Base-by-base conservation (phyloP, 2,329 filamentous ascomycete species). In the Fusarium sp. region DNA sequence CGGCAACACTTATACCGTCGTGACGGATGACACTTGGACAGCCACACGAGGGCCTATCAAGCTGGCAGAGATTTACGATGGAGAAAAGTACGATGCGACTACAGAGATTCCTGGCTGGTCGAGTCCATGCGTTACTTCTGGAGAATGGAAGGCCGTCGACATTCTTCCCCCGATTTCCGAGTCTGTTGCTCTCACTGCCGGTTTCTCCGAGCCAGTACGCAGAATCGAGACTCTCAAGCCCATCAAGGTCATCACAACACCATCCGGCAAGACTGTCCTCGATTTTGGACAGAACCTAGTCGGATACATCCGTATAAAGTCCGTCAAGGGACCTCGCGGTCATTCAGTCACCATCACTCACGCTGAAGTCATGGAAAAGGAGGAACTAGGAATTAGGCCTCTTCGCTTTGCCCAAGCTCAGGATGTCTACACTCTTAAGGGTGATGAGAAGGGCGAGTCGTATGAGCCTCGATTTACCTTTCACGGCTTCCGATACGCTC, bases 251-350 rank as follows among this genome's bases (percentile, higher is more conserved):
- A 81, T 81, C 14, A 77, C 70, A 55, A 81, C 84, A 0, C 80
- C 82, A 0, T 81, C 83, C 0, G 84, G 85, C 0, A 86, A 86
- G 70, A 84, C 78, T 0, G 75, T 89, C 1, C 65, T 89, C 20
- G 80, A 91, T 68, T 90, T 91, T 73, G 88, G 88, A 2, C 88
- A 91, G 75, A 90, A 91, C 69, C 75, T 91, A 0, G 88, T 90
- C 0, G 89, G 89, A 0, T 83, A 83, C 70, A 65, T 89, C 3
- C 80, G 80, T 0, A 72, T 90, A 17, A 78, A 81, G 0, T 33
- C 53, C 2, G 73, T 85, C 2, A 70, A 73, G 35, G 85, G 82
- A 0, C 77, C 81, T 0, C 76, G 78, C 1, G 84, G 84, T 0
- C 80, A 83, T 3, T 81, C 78, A 4, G 83, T 90, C 24, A 83